phyloP scores from a whole-genome alignment of 495 filamentous ascomycete species.

The Penicillium lividum region DNA sequence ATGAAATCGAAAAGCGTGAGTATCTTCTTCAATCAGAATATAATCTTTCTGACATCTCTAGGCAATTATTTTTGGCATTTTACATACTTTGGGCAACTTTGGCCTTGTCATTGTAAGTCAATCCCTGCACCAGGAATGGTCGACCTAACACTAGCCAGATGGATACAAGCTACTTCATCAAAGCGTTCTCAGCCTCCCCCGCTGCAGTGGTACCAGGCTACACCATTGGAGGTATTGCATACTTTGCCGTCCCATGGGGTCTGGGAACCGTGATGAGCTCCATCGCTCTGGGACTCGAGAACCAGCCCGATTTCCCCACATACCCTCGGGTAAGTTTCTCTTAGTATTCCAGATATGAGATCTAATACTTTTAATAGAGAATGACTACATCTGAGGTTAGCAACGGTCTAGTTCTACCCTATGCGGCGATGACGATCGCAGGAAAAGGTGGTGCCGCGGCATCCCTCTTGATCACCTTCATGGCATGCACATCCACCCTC shows the following conservation, averaged over 20 bases:
- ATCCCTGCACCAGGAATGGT: background rate
- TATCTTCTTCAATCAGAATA: background rate
- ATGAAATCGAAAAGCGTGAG: conserved; percentile 7
- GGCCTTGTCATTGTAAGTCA: conserved; percentile 40
- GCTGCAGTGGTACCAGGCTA: conserved; percentile 45
- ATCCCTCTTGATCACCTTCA: conserved; percentile 45
- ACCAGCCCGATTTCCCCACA: conserved; percentile 43
- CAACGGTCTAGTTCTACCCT: conserved; percentile 43
- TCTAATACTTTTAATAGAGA: conserved; percentile 15
- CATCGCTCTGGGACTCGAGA: conserved; percentile 41
- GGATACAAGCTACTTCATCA: conserved; percentile 51
- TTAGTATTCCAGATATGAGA: background rate
- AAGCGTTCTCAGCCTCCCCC: conserved; percentile 44
- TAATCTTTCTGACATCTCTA: conserved; percentile 4
- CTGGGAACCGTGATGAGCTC: conserved; percentile 46
- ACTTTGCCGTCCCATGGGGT: conserved; percentile 47
- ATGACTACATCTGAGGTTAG: conserved; percentile 43
- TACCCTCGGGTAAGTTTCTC: conserved; percentile 37
- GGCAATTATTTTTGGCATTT: conserved; percentile 48
- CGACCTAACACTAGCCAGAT: conserved; percentile 21
- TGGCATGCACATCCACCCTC: conserved; percentile 46
- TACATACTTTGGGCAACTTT: conserved; percentile 45
- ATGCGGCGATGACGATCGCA: conserved; percentile 43
- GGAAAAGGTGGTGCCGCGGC: conserved; percentile 46
- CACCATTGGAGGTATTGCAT: conserved; percentile 45